Evolutionary conservation across 352 stramenopile genomes (phyloP), one percentile per base, ranked within the genome.

Genomic region (Blastocystis sp.): DNA sequence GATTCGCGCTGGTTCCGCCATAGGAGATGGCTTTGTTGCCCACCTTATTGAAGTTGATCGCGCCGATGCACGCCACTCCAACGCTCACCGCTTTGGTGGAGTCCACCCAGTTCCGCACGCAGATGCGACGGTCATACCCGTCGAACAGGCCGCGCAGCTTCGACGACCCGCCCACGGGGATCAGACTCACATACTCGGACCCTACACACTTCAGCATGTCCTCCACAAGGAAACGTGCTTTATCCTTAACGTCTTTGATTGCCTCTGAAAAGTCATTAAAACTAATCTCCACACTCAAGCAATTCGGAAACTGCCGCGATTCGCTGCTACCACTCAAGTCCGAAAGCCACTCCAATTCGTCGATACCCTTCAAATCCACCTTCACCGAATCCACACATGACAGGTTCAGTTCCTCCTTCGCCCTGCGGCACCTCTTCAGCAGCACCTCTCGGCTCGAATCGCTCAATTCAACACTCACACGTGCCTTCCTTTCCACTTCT

Each of bases 131-230:
- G 28, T 34, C 28, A 34, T 34, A 34, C 28, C 28, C 28, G 28
- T 34, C 28, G 28, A 34, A 34, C 28, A 34, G 28, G 28, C 28
- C 28, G 28, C n/a, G 34, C 24, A 74, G 64, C 4, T 74, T 74
- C 64, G 64, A 74, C 45, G 66, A 77, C 10, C 66, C 66, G 42
- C 66, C 66, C 42, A 77, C 66, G 7, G 60, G 45, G 17, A 77
- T 42, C 4, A 77, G 17, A 57, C 48, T 57, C 6, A 57, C 48
- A 7, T 17, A 57, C 28, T 34, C 28, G 28, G 28, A 34, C 28
- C 28, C 28, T 34, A 0, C 28, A 34, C 28, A 34, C 28, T 34
- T 34, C 28, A 34, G 0, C 28, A 34, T 34, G 28, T 34, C 28
- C 28, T 0, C 0, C 28, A 34, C 28, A 34, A 34, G 28, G 28